phyloP scores from a whole-genome alignment of 2,329 filamentous ascomycete species.

The Dothistroma pini region DNA sequence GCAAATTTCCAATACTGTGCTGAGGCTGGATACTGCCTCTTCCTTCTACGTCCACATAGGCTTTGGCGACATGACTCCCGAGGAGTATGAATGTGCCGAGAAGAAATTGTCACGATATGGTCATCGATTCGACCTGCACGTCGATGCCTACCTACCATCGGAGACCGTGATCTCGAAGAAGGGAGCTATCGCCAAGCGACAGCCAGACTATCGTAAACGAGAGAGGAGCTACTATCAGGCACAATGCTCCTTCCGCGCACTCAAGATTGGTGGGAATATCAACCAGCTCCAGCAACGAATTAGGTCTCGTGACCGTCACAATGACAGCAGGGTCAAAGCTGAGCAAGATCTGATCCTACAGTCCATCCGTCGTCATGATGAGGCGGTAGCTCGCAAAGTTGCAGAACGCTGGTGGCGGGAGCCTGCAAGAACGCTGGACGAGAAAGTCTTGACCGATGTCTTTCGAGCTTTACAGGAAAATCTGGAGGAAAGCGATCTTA shows the following conservation, averaged over 20 bases:
- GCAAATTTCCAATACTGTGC: too few relatives aligned
- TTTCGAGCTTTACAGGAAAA: neutral
- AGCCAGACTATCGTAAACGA: slow-evolving; percentile 4
- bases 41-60: too few relatives aligned
- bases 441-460: slow-evolving; percentile 1
- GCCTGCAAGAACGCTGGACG: slow-evolving; percentile 1
- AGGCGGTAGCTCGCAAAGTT: neutral
- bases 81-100: neutral
- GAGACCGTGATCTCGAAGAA: neutral
- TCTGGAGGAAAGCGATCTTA: neutral
- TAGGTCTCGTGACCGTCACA: neutral
- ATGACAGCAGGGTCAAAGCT: neutral
- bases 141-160: slow-evolving; percentile 4
- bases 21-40: too few relatives aligned
- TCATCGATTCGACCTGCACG: slow-evolving; percentile 2
- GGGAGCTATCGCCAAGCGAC: slow-evolving; percentile 7
- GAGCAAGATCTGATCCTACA: slow-evolving; percentile 1
- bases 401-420: slow-evolving; percentile 8
- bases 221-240: slow-evolving; percentile 10
- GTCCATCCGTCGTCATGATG: neutral
- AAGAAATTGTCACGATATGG: slow-evolving; percentile 2
- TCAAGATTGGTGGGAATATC: slow-evolving; percentile 1
- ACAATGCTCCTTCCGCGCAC: slow-evolving; percentile 14
- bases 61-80: neutral
- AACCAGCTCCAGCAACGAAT: slow-evolving; percentile 10